These are phyloP conservation scores for Solanum commersonii DNA, from an alignment of 257 asterid species.

Conservation along the genomic window DNA sequence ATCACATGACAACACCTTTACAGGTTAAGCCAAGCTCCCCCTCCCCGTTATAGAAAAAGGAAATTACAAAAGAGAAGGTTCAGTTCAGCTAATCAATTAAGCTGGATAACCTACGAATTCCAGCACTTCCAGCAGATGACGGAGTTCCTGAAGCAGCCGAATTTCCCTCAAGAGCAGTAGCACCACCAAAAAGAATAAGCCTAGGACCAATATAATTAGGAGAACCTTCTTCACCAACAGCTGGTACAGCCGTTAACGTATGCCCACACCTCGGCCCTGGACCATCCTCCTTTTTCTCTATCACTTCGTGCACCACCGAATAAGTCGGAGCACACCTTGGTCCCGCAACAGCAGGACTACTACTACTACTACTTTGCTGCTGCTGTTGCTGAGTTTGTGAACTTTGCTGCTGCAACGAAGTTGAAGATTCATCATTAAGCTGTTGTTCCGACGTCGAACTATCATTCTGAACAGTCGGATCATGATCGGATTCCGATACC, in stretches of 20 bases:
- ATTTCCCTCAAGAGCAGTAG: constrained; percentile 96
- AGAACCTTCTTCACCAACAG: constrained; percentile 93
- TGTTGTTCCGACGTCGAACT: constrained; percentile 38
- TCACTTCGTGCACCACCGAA: constrained; percentile 57
- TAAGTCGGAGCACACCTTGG: constrained; percentile 93
- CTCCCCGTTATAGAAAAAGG: background rate
- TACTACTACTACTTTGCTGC: constrained; percentile 17
- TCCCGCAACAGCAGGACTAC: constrained; percentile 36
- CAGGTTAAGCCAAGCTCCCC: background rate
- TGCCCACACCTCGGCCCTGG: constrained; percentile 99
- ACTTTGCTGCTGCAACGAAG: too few relatives aligned
- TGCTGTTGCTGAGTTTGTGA: constrained; percentile 24
- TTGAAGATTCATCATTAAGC: constrained; percentile 24
- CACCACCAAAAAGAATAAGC: constrained; percentile 88
- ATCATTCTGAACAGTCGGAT: constrained; percentile 18
- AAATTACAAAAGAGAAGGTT: background rate
- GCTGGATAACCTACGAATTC: constrained; percentile 45
- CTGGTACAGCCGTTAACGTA: constrained; percentile 90
- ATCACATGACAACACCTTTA: background rate
- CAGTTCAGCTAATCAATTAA: background rate
- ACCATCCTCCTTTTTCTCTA: constrained; percentile 90
- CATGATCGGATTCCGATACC: constrained; percentile 53
- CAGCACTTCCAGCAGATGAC: constrained; percentile 91
- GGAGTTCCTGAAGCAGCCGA: constrained; percentile 95
- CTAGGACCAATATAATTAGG: constrained; percentile 85